Evolutionary conservation across 768 basidiomycete genomes (phyloP).

Genomic region (Boletus subcaerulescens): DNA sequence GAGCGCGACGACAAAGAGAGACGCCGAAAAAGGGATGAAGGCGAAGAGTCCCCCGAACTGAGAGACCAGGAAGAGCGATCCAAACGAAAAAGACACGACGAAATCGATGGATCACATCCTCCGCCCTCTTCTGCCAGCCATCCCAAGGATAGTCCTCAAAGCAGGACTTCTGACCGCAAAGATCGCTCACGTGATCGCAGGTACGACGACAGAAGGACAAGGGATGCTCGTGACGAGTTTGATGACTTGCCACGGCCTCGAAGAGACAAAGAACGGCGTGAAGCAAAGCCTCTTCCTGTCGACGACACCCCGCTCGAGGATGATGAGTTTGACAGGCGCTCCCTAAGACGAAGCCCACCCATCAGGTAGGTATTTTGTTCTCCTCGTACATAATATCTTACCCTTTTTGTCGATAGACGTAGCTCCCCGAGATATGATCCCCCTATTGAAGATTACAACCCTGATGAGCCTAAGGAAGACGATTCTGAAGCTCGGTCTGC

Average conservation of each 20-base stretch:
- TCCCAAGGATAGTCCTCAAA: slow-evolving; percentile 49
- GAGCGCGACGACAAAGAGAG: slow-evolving; percentile 49
- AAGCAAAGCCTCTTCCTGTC: slow-evolving; percentile 37
- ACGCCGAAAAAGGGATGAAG: slow-evolving; percentile 70
- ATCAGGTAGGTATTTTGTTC: slow-evolving; percentile 39
- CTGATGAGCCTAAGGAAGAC: slow-evolving; percentile 89
- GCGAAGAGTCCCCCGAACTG: slow-evolving; percentile 44
- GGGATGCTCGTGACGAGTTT: slow-evolving; percentile 55
- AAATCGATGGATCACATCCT: slow-evolving; percentile 43
- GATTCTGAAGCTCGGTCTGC: slow-evolving; percentile 98
- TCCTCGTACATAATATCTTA: slow-evolving; percentile 8
- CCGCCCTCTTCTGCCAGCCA: slow-evolving; percentile 30
- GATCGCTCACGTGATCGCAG: slow-evolving; percentile 55
- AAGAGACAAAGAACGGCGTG: slow-evolving; percentile 42
- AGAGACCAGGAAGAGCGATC: slow-evolving; percentile 52
- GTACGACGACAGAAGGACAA: slow-evolving; percentile 47
- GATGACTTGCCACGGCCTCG: slow-evolving; percentile 51
- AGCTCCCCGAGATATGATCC: slow-evolving; percentile 70
- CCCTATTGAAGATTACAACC: slow-evolving; percentile 67
- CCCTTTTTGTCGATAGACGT: slow-evolving; percentile 42
- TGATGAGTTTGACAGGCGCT: slow-evolving; percentile 32
- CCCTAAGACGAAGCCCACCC: slow-evolving; percentile 37
- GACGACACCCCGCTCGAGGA: slow-evolving; percentile 41
- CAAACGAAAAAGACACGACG: slow-evolving; percentile 66
- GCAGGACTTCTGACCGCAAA: slow-evolving; percentile 42